Base-by-base conservation (phyloP, 768 basidiomycete genomes). In the Cystofilobasidium bisporidii region DNA sequence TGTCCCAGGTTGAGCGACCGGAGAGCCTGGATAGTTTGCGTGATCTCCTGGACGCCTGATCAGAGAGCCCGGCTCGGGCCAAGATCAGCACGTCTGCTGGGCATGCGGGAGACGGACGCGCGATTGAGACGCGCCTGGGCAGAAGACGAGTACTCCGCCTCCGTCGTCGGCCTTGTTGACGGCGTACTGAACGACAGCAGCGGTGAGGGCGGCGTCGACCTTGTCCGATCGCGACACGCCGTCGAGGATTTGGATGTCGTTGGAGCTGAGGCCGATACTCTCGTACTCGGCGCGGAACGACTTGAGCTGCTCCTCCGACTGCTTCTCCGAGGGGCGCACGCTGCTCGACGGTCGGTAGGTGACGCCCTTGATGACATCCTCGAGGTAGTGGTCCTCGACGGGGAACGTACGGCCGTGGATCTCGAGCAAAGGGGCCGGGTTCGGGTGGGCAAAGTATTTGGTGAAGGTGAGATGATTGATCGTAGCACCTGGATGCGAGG, bases 391-490 rank as follows among this genome's bases (percentile, higher is more conserved):
- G 74, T 93, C 89, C 41, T 80, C 80, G 5, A 94, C 86, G 3
- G 88, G 89, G 74, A 88, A 80, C 1, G 87, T 83, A 71, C 84
- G 84, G 1, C 93, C 93, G 3, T 91, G 89, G 32, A 97, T 96
- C 32, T 81, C 82, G 63, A 96, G 78, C 57, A 89, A 80, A 0
- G 93, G 91, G 3, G 91, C 90, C 26, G 83, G 81, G 60, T 83
- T 76, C n/a, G 60, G 60, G 33, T 41, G 45, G 14, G 55, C 67
- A 74, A 94, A 96, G 75, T 97, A 97, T 65, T 83, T 81, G 58
- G 86, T 79, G 72, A 91, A 92, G n/a, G 81, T 83, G 70, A 88
- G 81, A 69, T 91, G 89, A 73, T 96, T 93, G 76, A 94, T 93
- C 0, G 93, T 97, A 6, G 93, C 93, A 38, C 64, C 64, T 65